Base-by-base conservation (phyloP, 805 yeast species). In the Wickerhamomyces silvicola region DNA sequence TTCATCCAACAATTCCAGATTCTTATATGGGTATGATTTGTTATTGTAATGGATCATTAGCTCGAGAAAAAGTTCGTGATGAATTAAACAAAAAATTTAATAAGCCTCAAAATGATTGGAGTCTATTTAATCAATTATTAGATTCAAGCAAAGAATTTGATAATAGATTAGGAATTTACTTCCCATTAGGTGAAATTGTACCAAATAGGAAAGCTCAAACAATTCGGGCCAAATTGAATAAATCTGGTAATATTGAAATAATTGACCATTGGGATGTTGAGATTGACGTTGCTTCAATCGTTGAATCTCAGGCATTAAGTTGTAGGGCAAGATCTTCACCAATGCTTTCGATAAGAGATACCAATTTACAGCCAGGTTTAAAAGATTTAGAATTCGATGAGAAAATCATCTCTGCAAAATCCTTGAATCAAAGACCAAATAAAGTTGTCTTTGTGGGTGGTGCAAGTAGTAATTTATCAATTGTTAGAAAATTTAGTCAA, bases 11-110 rank as follows among this genome's bases (percentile, higher is more conserved):
- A 0, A 71, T 82, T 39, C 71, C 73, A 1, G 68, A 67, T 22
- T 76, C 80, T 22, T 87, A 76, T 54, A 88, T 87, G 96, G 95
- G 94, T 15, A 87, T 87, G 97, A 74, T 88, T 33, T 87, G 97
- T 54, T 87, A 87, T 56, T 82, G 94, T 50, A 87, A 87, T 54
- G 96, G 97, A 0, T 72, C 95, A 0, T 60, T 87, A 30, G 95
- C 96, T 0, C 66, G 97, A 42, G 95, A 87, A 48, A 66, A 68
- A 36, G 66, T 86, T 9, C 66, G 92, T 30, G 80, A 86, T 54
- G 63, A 60, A 16, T 39, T 85, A 19, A 81, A 81, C 48, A 55
- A 57, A 24, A 62, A 68, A 43, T 59, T 62, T 35, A 46, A 51
- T 24, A 45, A 37, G 18, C 36, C 42, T 32, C 2, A 38, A 49